Evolutionary conservation across 2,329 filamentous ascomycete genomes (phyloP).

Genomic region (Oidium heveae): DNA sequence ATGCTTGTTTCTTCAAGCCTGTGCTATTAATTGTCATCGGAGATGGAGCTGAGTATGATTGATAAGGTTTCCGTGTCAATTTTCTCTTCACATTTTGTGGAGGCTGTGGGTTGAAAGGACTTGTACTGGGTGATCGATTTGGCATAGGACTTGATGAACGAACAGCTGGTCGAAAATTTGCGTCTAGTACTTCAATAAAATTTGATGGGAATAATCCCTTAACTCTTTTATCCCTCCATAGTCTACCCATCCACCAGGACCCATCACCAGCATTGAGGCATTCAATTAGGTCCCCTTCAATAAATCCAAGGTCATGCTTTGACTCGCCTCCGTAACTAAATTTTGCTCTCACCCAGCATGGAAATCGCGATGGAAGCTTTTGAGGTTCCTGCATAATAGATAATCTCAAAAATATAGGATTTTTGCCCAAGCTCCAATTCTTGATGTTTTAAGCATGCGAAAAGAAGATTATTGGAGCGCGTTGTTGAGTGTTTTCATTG

Average conservation of each 20-base stretch:
- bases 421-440: no score
- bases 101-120: conserved; percentile 11
- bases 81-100: conserved; percentile 21
- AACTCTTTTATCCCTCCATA: conserved; percentile 72
- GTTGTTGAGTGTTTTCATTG: no score
- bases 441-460: no score
- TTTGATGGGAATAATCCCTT: conserved; percentile 91
- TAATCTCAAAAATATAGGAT: no score
- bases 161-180: conserved; percentile 55
- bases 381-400: conserved; percentile 26
- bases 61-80: conserved; percentile 40
- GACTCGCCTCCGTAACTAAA: conserved; percentile 25
- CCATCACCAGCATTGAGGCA: conserved; percentile 94
- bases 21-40: conserved; percentile 32
- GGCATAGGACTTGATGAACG: conserved; percentile 28
- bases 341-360: conserved; percentile 74
- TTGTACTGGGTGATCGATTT: conserved; percentile 12
- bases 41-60: conserved; percentile 40
- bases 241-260: conserved; percentile 89
- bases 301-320: conserved; percentile 83
- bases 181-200: conserved; percentile 75
- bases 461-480: no score
- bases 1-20: conserved; percentile 11
- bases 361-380: conserved; percentile 51
- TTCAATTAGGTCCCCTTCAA: conserved; percentile 94